phyloP scores from a whole-genome alignment of 768 basidiomycete species.

The Postia placenta region DNA sequence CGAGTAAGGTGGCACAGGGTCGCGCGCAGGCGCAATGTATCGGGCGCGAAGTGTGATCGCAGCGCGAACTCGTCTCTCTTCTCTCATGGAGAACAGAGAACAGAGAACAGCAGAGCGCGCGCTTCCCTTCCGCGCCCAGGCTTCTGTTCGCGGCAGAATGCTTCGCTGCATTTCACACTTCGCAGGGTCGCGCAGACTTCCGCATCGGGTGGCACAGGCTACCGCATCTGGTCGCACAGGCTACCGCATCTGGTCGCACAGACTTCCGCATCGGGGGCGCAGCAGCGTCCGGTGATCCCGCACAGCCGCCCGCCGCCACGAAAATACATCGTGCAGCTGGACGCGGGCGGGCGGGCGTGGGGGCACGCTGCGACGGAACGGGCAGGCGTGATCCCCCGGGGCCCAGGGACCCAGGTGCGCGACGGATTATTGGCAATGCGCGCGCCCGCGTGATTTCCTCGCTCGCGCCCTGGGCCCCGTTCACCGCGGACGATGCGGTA shows the following conservation, averaged over 20 bases:
- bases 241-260: no score
- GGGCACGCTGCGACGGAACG: no score
- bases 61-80: background rate
- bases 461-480: no score
- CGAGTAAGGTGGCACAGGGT: background rate
- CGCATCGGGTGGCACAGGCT: background rate
- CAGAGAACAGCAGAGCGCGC: background rate
- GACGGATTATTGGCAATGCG: no score
- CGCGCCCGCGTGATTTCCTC: no score
- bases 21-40: background rate
- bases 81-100: background rate
- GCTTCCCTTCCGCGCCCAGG: background rate
- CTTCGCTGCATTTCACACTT: background rate
- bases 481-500: background rate
- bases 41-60: background rate
- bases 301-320: no score
- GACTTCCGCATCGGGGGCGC: no score
- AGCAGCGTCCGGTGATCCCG: no score
- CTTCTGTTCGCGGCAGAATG: background rate
- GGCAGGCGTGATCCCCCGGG: background rate
- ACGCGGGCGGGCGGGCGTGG: no score
- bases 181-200: background rate
- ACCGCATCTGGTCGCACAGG: no score
- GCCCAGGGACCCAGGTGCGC: no score
- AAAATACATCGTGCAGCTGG: no score